Evolutionary conservation across 164 flowering plant genomes (phyloP), one percentile per base, ranked within the genome.

Genomic region (Saururus chinensis): DNA sequence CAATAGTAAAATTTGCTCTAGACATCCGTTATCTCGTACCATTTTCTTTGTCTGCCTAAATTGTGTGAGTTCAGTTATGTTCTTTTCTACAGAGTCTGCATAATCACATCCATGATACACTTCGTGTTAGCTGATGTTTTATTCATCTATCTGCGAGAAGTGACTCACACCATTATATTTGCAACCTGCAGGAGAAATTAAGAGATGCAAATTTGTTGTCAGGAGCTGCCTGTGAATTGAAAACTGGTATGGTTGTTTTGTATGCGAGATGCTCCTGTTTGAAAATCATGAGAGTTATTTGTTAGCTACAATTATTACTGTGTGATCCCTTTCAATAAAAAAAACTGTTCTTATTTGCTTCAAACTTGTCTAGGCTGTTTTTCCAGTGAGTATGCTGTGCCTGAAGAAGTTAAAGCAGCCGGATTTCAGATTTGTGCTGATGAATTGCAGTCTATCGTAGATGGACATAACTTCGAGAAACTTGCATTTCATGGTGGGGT

Each of bases 171-270:
- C 51, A 52, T 23, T 24, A 1, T 52, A 9, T 61, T 73, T 67
- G 51, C 19, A 56, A 57, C 8, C 62, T 79, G 71, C 65, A 93
- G 97, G 98, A 85, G 73, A 90, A 86, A 70, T 81, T 93, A 62
- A 82, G 97, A 75, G 77, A 86, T 67, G 97, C 95, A 22, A 84
- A 90, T 64, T 76, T 93, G 78, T 96, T 93, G 70, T 90, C 98
- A 54, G 87, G 85, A 80, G 98, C 97, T 71, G 97, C 96, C 17
- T 83, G 90, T 74, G 88, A 87, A 70, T 93, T 93, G 69, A 81
- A 90, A 55, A 74, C 82, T 26, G 92, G 97, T 90, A 75, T 64
- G 77, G 57, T 30, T 30, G 6, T 30, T 30, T 30, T 30, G 37
- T 30, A 30, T 6, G 37, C 2, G 37, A 30, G 95, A 45, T 30